Percentiles rank a stretch among this genome's conserved stretches.
phyloP scores from a whole-genome alignment of 148 eudicot genomes.

The Camellia granthamiana region DNA sequence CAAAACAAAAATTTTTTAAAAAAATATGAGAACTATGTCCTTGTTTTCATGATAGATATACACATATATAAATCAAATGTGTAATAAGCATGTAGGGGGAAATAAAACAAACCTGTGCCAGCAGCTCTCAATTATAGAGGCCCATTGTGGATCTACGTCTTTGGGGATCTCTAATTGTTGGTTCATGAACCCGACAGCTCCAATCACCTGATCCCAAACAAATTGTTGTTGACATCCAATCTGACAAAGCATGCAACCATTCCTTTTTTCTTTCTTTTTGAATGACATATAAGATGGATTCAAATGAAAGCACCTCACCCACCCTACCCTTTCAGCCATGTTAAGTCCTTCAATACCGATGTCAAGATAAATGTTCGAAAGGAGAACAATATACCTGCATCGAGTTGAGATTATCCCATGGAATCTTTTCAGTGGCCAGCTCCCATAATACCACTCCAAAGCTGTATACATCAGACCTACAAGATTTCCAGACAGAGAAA shows the following conservation, averaged over 20 bases:
- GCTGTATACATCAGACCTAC: conserved; percentile 93
- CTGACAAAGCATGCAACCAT: background rate
- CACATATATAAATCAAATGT: background rate
- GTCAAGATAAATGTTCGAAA: background rate
- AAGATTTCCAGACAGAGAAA: conserved; percentile 15
- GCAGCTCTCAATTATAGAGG: conserved; percentile 74
- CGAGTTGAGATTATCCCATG: conserved; percentile 95
- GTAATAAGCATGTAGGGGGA: background rate
- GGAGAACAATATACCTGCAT: conserved; percentile 68
- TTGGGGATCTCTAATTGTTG: conserved; percentile 79
- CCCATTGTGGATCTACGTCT: conserved; percentile 77
- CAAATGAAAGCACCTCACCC: background rate
- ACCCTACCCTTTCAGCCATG: background rate
- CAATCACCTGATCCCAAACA: conserved; percentile 61
- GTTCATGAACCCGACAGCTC: conserved; percentile 94
- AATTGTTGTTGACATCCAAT: background rate
- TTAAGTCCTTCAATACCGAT: background rate
- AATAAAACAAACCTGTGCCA: conserved; percentile 53
- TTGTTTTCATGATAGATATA: background rate
- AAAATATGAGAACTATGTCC: background rate
- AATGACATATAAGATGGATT: background rate
- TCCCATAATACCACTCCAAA: conserved; percentile 95
- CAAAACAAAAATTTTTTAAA: no score
- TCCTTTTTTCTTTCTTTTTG: background rate
- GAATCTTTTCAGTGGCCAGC: conserved; percentile 85